Base-by-base conservation (phyloP, 2,329 filamentous ascomycete species). In the Didymella lethalis region DNA sequence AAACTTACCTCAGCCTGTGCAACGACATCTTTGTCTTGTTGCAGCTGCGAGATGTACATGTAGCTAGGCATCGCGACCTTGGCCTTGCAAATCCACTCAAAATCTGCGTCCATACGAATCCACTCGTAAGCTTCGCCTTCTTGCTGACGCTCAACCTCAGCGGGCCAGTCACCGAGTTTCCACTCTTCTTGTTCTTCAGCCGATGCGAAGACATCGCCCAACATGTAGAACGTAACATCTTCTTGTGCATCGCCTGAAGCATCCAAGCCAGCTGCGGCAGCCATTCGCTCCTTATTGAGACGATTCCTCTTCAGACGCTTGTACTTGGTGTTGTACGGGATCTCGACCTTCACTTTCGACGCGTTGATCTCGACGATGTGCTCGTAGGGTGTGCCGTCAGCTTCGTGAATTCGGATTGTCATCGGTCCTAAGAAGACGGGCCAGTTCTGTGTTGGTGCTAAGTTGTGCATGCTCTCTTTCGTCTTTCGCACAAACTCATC, bases 261-360 rank as follows among this genome's bases (percentile, higher is more conserved):
- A 70, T 90, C 90, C 50, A 85, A 85, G 56, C 84, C 90, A 43
- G 81, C 84, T 25, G 83, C 86, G 48, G 85, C 87, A 38, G 85
- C 85, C 23, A 86, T 87, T 60, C 91, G 88, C 75, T 96, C 92
- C 74, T 93, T 93, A 74, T 94, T 88, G 31, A 91, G 84, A 44
- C 90, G 87, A 59, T 91, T 97, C 46, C 93, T 85, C 81, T 99
- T 99, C 2, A 99, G 84, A 8, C 96, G 89, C 80, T 98, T 99
- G 80, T 99, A 99, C 75, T 99, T 99, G 0, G 95, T 99, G 70
- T 98, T 98, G 79, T 99, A 99, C 0, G 94, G 93, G 61, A 99
- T 97, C 62, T 97, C 93, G 59, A 98, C 91, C 73, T 90, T 92
- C 2, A 90, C 91, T 14, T 87, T 86, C 28, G 90, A 89, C 66